Conservation (phyloP, 2,329 filamentous ascomycete species). For the Parascedosporium putredinis region DNA sequence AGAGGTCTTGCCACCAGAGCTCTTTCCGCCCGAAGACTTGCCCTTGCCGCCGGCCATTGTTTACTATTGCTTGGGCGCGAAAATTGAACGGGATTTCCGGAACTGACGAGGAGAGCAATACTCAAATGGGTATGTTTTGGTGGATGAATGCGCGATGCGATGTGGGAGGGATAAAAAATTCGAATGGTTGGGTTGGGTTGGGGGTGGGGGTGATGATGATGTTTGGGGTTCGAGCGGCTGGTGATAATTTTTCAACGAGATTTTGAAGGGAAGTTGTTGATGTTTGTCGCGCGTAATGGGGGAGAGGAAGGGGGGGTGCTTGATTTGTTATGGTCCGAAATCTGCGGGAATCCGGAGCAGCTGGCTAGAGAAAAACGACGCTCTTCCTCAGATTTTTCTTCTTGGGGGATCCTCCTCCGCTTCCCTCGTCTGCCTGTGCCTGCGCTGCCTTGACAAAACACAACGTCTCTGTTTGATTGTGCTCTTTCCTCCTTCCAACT, state of each 20-base stretch:
- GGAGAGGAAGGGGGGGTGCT: background rate
- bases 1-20: conserved; percentile 63
- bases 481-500: no score
- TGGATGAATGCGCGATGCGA: conserved; percentile 3
- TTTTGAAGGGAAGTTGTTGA: conserved; percentile 4
- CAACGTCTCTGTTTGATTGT: no score
- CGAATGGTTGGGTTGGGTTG: background rate
- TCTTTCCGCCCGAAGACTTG: conserved; percentile 86
- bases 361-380: no score
- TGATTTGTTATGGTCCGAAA: background rate
- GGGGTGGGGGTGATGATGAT: background rate
- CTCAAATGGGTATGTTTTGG: background rate
- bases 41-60: conserved; percentile 81
- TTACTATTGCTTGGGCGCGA: conserved; percentile 8
- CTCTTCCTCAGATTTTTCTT: no score
- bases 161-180: background rate
- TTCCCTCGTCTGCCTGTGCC: no score
- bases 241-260: background rate
- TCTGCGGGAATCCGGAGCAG: background rate
- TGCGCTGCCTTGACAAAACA: no score
- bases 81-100: background rate
- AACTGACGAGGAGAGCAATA: background rate
- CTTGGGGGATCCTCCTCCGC: no score
- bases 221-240: background rate
- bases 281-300: conserved; percentile 1